Evolutionary conservation across 2,329 filamentous ascomycete species (phyloP), one percentile per base, ranked within the genome.

Genomic region (Aspergillus sp.): DNA sequence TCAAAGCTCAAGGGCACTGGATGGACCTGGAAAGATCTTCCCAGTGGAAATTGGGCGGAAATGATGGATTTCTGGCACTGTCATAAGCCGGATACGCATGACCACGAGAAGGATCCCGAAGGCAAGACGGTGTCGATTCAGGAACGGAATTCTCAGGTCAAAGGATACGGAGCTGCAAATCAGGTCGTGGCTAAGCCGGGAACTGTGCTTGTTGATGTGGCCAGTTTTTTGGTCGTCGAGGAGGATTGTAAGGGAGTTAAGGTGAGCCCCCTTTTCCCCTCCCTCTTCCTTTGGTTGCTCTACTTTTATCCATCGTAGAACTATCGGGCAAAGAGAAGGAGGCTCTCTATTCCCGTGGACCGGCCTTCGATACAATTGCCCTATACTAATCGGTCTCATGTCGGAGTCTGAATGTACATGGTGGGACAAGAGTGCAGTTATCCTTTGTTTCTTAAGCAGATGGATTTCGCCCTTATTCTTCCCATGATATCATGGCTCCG

Each of bases 21-120:
- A 5, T 69, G 66, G 35, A 66, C 70, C 34, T 98, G 93, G 91
- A 95, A 91, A 68, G 89, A 98, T 61, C 72, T 98, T 12, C 93
- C 93, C 0, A 95, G 89, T 61, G 89, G 94, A 58, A 91, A 95
- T 60, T 98, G 93, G 93, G 94, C 93, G 0, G 93, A 98, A 70
- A 94, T 98, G 90, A 98, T 98, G 93, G 94, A 98, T 66, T 94
- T 98, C 57, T 98, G 93, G 93, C 94, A 98, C 67, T 98, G 93
- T 61, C 93, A 98, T 67, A 97, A 97, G 67, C 93, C 94, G 1
- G 72, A 77, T 50, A 57, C 74, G 28, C 68, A 76, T 29, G 57
- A 63, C 7, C 65, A 73, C 41, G 61, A 63, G 7, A 65, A 73
- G 41, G 61, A 74, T 44, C 62, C 74, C 7, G 57, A 62, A n/a